Percentiles rank a stretch among this genome's conserved stretches.
phyloP scores from a whole-genome alignment of 2,329 filamentous ascomycete genomes.

The Botryosphaeria dothidea region DNA sequence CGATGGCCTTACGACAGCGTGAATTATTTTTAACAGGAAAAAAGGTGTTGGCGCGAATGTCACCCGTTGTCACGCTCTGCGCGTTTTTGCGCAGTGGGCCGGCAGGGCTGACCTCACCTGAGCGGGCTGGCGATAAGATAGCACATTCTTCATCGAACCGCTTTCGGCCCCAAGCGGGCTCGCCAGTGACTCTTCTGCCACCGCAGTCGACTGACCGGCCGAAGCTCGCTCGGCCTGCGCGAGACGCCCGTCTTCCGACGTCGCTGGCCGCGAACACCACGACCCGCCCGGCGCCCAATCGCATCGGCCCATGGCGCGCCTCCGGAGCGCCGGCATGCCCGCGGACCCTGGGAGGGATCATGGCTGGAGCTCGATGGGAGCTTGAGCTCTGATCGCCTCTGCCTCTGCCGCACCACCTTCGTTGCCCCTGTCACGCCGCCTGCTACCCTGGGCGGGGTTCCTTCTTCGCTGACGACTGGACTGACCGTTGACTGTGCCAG shows the following conservation, averaged over 20 bases:
- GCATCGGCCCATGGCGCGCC: slow-evolving; percentile 8
- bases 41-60: background rate
- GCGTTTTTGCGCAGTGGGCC: background rate
- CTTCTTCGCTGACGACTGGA: background rate
- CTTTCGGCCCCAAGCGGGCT: background rate
- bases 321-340: slow-evolving; percentile 15
- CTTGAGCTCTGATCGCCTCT: background rate
- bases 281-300: slow-evolving; percentile 4
- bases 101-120: slow-evolving; percentile 13
- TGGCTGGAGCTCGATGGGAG: background rate
- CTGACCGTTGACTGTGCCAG: background rate
- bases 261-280: background rate
- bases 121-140: slow-evolving; percentile 6
- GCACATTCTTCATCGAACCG: background rate
- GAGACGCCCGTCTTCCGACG: slow-evolving; percentile 11
- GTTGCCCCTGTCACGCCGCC: slow-evolving; percentile 13
- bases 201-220: slow-evolving; percentile 10
- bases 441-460: slow-evolving; percentile 12
- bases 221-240: slow-evolving; percentile 7
- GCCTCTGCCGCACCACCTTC: background rate
- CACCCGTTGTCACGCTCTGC: slow-evolving; percentile 12
- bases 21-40: background rate
- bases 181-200: background rate
- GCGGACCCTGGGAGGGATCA: slow-evolving; percentile 12
- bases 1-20: background rate